Percentiles rank a stretch among this genome's conserved stretches.
Conservation (phyloP, 257 asterid species). For the Salvia rosmarinus region DNA sequence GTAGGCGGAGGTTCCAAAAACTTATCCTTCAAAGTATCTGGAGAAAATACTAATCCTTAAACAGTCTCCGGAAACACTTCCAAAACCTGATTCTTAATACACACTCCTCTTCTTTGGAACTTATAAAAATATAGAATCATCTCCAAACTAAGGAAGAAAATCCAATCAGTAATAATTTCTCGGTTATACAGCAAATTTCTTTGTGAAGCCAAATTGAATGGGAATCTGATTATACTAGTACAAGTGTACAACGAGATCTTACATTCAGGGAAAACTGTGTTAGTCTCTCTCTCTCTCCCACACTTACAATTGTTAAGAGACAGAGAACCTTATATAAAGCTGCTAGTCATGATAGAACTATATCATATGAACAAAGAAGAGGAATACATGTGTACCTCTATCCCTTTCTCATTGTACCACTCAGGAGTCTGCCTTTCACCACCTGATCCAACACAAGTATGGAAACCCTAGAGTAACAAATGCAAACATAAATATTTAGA, state of each 20-base stretch:
- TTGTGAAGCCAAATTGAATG: constrained; percentile 1
- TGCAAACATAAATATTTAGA: constrained; percentile 27
- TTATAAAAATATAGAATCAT: background rate
- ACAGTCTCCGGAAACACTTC: background rate
- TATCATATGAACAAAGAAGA: constrained; percentile 17
- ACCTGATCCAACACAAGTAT: constrained; percentile 93
- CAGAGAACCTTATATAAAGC: background rate
- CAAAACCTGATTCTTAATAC: background rate
- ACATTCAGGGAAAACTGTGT: background rate
- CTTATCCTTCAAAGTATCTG: background rate
- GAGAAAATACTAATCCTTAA: background rate
- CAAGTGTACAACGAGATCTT: background rate
- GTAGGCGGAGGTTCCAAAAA: background rate
- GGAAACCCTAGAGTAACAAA: constrained; percentile 74
- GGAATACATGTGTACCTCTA: constrained; percentile 59
- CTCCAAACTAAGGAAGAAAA: constrained; percentile 4
- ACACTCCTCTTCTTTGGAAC: constrained; percentile 1
- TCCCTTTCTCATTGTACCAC: constrained; percentile 97
- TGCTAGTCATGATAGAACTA: background rate
- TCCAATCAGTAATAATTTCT: background rate
- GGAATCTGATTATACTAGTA: constrained; percentile 3
- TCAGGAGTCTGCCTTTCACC: constrained; percentile 98
- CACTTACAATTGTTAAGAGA: background rate
- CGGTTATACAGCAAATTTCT: background rate
- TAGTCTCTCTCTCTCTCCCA: background rate